Percentiles rank a stretch among this genome's conserved stretches.
Evolutionary conservation across 1,139 yeast genomes (phyloP).

Genomic region (Casaregolazyma lundiana): DNA sequence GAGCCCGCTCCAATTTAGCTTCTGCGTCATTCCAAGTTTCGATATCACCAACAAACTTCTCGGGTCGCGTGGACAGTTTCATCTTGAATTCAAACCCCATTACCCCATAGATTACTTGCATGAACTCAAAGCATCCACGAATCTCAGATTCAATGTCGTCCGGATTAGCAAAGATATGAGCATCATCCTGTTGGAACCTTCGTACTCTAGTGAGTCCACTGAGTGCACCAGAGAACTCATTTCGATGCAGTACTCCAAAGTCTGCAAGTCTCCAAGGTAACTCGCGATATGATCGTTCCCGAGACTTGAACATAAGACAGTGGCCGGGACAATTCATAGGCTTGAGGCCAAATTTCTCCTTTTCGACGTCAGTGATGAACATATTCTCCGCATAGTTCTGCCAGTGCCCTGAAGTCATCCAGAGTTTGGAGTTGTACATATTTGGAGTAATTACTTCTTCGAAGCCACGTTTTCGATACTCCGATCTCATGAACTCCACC

Average conservation of each 20-base stretch:
- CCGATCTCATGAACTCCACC: slow-evolving; percentile 69
- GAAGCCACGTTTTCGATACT: slow-evolving; percentile 87
- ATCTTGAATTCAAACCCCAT: slow-evolving; percentile 86
- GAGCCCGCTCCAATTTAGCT: slow-evolving; percentile 63
- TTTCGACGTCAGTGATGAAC: slow-evolving; percentile 95
- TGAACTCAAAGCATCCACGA: slow-evolving; percentile 70
- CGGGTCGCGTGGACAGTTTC: slow-evolving; percentile 93
- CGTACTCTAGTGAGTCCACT: slow-evolving; percentile 93
- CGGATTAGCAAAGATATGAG: slow-evolving; percentile 90
- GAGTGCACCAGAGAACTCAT: slow-evolving; percentile 88
- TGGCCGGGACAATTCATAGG: slow-evolving; percentile 99
- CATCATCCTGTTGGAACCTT: slow-evolving; percentile 98
- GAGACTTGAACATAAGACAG: slow-evolving; percentile 78
- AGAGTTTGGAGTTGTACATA: slow-evolving; percentile 89
- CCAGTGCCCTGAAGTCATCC: slow-evolving; percentile 99
- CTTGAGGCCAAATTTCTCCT: slow-evolving; percentile 77
- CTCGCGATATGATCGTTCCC: slow-evolving; percentile 90
- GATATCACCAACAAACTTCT: slow-evolving; percentile 78
- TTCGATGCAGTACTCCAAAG: slow-evolving; percentile 92
- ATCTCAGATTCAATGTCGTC: slow-evolving; percentile 86
- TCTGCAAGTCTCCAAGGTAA: slow-evolving; percentile 96
- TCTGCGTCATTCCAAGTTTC: slow-evolving; percentile 92
- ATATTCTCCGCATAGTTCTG: slow-evolving; percentile 93
- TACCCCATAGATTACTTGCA: slow-evolving; percentile 71
- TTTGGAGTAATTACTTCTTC: slow-evolving; percentile 98